Evolutionary conservation across 192 early-diverging fungal species (phyloP).

Genomic region (Dispira simplex): DNA sequence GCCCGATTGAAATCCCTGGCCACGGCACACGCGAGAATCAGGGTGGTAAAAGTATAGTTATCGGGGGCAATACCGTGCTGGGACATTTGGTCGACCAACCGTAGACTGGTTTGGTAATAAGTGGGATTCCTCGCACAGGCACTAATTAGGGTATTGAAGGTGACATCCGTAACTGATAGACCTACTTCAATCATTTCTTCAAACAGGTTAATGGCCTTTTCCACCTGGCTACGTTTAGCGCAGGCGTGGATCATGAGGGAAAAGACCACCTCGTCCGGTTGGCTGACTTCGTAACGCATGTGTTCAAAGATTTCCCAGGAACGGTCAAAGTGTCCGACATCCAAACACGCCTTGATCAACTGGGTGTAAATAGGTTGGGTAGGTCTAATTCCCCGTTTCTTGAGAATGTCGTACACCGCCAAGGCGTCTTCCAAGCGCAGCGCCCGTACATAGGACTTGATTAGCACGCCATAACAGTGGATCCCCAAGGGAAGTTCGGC

Average conservation of each 20-base stretch:
- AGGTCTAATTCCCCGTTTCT: slow-evolving; percentile 33
- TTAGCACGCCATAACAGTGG: slow-evolving; percentile 51
- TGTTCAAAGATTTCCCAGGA: slow-evolving; percentile 89
- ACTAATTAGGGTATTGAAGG: slow-evolving; percentile 77
- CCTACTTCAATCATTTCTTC: slow-evolving; percentile 62
- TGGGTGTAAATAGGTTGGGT: slow-evolving; percentile 54
- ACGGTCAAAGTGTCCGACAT: slow-evolving; percentile 43
- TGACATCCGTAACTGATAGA: slow-evolving; percentile 62
- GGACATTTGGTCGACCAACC: slow-evolving; percentile 70
- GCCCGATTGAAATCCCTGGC: slow-evolving; percentile 59
- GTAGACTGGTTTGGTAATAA: slow-evolving; percentile 75
- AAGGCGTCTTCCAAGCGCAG: slow-evolving; percentile 53
- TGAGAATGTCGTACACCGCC: slow-evolving; percentile 62
- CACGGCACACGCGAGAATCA: slow-evolving; percentile 58
- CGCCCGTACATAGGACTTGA: slow-evolving; percentile 46
- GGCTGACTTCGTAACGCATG: slow-evolving; percentile 56
- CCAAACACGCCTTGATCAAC: slow-evolving; percentile 71
- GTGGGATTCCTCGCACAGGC: slow-evolving; percentile 63
- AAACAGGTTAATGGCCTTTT: slow-evolving; percentile 82
- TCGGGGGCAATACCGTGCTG: slow-evolving; percentile 67
- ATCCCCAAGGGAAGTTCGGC: slow-evolving; percentile 38
- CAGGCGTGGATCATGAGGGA: slow-evolving; percentile 88
- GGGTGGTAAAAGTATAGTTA: slow-evolving; percentile 61
- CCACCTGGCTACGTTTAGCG: slow-evolving; percentile 66
- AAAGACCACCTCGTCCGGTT: slow-evolving; percentile 67